Evolutionary conservation across 2,329 filamentous ascomycete species (phyloP), one percentile per base, ranked within the genome.

Genomic region (Fusarium sp.): DNA sequence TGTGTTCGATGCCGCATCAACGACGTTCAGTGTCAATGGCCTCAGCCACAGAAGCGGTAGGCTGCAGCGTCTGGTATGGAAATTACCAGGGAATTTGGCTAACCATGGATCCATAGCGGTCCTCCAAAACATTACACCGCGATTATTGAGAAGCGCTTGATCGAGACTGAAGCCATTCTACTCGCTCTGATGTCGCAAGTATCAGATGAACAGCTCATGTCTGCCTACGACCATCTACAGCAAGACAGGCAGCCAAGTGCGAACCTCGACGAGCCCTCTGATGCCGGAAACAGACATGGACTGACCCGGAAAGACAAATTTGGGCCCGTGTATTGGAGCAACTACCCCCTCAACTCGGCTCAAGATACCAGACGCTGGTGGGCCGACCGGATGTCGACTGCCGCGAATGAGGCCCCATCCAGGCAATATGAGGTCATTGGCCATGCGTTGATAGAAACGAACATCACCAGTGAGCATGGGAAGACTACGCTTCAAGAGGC

Each of bases 21-120:
- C 25, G 25, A 61, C 20, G 25, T 47, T 13, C 20, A 31, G 25
- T 61, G 58, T 6, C 36, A 42, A 42, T 61, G 58, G 58, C 58
- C 58, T 31, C 38, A 47, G 58, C 58, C 35, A 29, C 58, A 47
- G 25, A 61, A 61, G 8, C 36, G 58, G 58, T 61, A 61, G 10
- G 20, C 6, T 27, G 31, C 22, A 47, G 13, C 22, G 8, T 47
- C 22, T 25, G 13, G 13, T 25, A 25, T 45, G 16, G 20, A 18
- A 58, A 8, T 25, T 10, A 13, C 36, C 58, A 18, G 14, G 54
- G 22, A 35, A n/a, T 22, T 35, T 36, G 5, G 56, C 33, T 38
- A 25, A 36, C 25, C 42, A 58, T 38, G 31, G 22, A 25, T 38
- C 6, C 56, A 16, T 14, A 58, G 56, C 2, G 56, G 56, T 22